Percentiles rank a stretch among this genome's conserved stretches.
These are phyloP conservation scores for Penicillium janthinellum DNA, from an alignment of 2,329 filamentous ascomycete genomes.

Conservation along the genomic window DNA sequence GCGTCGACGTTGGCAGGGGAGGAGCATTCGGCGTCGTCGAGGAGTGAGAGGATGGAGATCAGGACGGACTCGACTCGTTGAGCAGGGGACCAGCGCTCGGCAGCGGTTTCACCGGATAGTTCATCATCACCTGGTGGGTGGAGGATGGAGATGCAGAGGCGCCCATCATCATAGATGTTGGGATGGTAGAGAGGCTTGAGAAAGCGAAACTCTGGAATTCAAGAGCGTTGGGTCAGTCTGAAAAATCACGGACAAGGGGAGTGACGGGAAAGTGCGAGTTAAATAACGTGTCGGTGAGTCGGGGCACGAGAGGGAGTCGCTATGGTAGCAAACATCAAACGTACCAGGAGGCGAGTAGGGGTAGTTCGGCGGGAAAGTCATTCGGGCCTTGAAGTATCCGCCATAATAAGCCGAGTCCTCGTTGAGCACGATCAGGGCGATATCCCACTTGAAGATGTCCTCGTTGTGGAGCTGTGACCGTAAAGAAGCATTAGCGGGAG, in stretches of 20 bases:
- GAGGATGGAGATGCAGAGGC: slow-evolving; percentile 94
- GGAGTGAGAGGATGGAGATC: slow-evolving; percentile 84
- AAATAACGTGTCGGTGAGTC: not conserved
- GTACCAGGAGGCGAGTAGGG: slow-evolving; percentile 77
- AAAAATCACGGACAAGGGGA: not conserved
- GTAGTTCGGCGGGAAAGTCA: slow-evolving; percentile 86
- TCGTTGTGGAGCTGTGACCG: slow-evolving; percentile 66
- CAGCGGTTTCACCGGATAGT: slow-evolving; percentile 86
- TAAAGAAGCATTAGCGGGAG: not conserved
- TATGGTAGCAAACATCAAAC: slow-evolving; percentile 17
- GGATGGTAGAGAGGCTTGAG: slow-evolving; percentile 79
- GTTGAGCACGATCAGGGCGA: slow-evolving; percentile 91
- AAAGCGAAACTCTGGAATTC: slow-evolving; percentile 73
- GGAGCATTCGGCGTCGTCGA: slow-evolving; percentile 91
- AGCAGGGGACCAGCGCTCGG: slow-evolving; percentile 90
- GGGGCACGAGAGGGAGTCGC: not conserved
- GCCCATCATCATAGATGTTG: slow-evolving; percentile 89
- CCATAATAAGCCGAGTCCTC: slow-evolving; percentile 89
- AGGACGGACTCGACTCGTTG: slow-evolving; percentile 94
- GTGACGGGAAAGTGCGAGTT: too few species aligned
- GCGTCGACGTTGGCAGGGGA: slow-evolving; percentile 96
- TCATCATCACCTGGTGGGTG: slow-evolving; percentile 89
- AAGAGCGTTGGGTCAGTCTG: not conserved
- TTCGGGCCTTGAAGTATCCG: slow-evolving; percentile 87
- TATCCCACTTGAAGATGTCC: slow-evolving; percentile 84